These are phyloP conservation scores for Pestalotiopsis sp. DNA, from an alignment of 2,329 filamentous ascomycete species.

Conservation along the genomic window DNA sequence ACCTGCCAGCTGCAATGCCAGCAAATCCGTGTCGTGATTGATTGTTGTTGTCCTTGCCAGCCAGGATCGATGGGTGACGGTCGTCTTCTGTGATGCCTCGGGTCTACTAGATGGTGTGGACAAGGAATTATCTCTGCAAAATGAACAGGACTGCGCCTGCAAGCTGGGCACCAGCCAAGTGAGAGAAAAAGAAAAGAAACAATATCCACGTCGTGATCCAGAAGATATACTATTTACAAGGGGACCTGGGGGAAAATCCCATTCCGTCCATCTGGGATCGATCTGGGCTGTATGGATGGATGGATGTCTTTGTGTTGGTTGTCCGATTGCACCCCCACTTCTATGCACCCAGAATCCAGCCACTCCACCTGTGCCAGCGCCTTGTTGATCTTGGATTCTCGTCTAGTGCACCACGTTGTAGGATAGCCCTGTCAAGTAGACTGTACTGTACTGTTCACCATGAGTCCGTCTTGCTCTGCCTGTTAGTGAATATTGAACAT, in stretches of 20 bases:
- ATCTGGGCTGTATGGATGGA: neutral
- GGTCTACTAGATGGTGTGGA: neutral
- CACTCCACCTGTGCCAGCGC: neutral
- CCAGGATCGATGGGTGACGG: no score
- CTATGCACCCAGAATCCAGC: neutral
- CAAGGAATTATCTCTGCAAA: neutral
- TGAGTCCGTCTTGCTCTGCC: neutral
- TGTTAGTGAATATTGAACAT: no score
- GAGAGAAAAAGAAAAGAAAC: neutral
- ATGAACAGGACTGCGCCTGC: constrained; percentile 9
- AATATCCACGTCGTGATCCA: neutral
- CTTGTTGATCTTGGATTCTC: neutral
- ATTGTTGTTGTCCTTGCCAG: neutral
- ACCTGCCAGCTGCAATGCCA: constrained; percentile 1
- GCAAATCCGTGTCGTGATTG: neutral
- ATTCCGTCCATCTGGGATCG: neutral
- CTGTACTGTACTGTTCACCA: neutral
- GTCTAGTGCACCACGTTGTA: neutral
- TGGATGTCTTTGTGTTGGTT: neutral
- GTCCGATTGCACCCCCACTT: constrained; percentile 3
- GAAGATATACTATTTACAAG: neutral
- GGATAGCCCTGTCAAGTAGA: neutral
- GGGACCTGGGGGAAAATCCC: neutral
- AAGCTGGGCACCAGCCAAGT: neutral
- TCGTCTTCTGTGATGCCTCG: neutral